Evolutionary conservation across 371 early-diverging fungal genomes (phyloP).

Genomic region (Phascolomyces articulosus): DNA sequence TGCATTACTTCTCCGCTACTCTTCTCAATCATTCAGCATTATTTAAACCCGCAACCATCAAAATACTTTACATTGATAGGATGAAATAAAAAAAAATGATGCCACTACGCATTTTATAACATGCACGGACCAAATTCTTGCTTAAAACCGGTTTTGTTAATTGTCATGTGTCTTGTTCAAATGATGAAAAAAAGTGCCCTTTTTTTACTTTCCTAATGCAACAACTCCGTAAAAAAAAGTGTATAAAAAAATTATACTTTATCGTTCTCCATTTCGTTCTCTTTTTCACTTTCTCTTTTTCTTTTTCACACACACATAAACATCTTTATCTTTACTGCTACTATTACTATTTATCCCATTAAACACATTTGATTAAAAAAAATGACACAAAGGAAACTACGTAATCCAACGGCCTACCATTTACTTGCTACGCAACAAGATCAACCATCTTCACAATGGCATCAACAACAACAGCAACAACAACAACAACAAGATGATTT

Average conservation of each 20-base stretch:
- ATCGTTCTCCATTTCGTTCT: background rate
- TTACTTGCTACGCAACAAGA: slow-evolving; percentile 14
- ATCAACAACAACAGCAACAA: background rate
- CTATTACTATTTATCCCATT: too few relatives aligned
- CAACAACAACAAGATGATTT: background rate
- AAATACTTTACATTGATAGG: background rate
- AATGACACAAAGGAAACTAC: slow-evolving; percentile 15
- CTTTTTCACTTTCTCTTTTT: background rate
- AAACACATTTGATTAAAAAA: too few relatives aligned
- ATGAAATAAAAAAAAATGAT: background rate
- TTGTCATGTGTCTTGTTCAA: slow-evolving; percentile 1
- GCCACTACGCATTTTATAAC: background rate
- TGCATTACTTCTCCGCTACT: too few relatives aligned
- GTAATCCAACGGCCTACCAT: slow-evolving; percentile 17
- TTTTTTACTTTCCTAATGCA: background rate
- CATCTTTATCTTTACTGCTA: too few relatives aligned
- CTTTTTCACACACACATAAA: slow-evolving; percentile 5
- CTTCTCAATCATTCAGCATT: too few relatives aligned
- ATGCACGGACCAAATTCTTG: slow-evolving; percentile 6
- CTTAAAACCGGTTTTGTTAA: background rate
- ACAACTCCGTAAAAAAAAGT: slow-evolving; percentile 2
- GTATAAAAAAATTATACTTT: background rate
- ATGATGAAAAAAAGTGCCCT: too few relatives aligned
- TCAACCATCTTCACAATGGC: background rate
- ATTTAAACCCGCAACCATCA: too few relatives aligned